Base-by-base conservation (phyloP, 78 protist species). In the Tieghemostelium lacteum region DNA sequence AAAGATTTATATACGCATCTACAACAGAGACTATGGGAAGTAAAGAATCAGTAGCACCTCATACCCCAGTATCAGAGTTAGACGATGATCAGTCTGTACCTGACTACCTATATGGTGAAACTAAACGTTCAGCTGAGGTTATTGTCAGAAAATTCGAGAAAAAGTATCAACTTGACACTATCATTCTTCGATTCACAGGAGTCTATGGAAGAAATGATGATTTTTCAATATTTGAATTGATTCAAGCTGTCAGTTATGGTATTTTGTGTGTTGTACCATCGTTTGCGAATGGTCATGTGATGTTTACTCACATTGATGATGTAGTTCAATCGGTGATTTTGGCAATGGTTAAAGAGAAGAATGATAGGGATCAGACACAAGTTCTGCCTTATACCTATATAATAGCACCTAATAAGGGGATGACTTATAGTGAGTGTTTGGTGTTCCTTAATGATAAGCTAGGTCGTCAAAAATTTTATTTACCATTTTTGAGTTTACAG, bases 21-120 rank as follows among this genome's bases (percentile, higher is more conserved):
- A 24, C 78, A 24, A 83, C 91, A 1, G 91, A 83, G 58, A 39
- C 78, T 0, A 83, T 83, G 91, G 78, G 91, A 5, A 74, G 91
- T 3, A 71, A 71, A 26, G 29, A 71, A 50, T 58, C 60, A 67
- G 42, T 64, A 0, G n/a, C n/a, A n/a, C n/a, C n/a, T n/a, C n/a
- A n/a, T n/a, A 33, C 60, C 5, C 66, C 66, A 20, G 6, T 14
- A 6, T 73, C 77, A 34, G 72, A 55, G 24, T 45, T 40, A 16
- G 75, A 73, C 34, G 65, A 66, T n/a, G 71, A 45, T 16, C 49
- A 36, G 17, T 45, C 55, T 1, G 37, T 31, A 8, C 76, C 91
- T 39, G 52, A 49, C 50, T 78, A 61, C 19, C 66, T 52, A 7
- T 78, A 78, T 66, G 88, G 88, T 0, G 88, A 78, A 20, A 78